phyloP scores from a whole-genome alignment of 192 early-diverging fungal species.

The Linderina pennispora region DNA sequence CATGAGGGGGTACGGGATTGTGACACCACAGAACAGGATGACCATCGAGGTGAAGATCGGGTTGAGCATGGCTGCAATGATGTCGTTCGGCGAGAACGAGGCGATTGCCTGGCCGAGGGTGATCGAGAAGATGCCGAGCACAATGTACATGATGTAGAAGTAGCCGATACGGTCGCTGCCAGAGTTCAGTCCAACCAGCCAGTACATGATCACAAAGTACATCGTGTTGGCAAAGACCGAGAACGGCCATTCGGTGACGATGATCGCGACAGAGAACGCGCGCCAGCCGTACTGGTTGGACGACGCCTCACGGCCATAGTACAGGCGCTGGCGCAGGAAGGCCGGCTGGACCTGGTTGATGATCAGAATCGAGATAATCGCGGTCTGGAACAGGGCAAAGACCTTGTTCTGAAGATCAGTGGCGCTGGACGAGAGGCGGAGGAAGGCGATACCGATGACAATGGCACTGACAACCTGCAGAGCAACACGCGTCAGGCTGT shows the following conservation, averaged over 20 bases:
- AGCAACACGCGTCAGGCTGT: slow-evolving; percentile 59
- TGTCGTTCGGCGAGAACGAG: slow-evolving; percentile 47
- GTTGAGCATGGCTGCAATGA: slow-evolving; percentile 49
- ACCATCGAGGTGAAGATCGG: slow-evolving; percentile 54
- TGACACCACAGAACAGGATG: slow-evolving; percentile 60
- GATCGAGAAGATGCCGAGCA: slow-evolving; percentile 56
- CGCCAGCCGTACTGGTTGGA: slow-evolving; percentile 56
- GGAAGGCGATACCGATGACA: slow-evolving; percentile 62
- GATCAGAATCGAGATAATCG: slow-evolving; percentile 53
- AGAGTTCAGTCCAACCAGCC: slow-evolving; percentile 50
- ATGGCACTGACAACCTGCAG: slow-evolving; percentile 49
- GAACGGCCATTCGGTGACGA: slow-evolving; percentile 59
- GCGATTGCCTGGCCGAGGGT: slow-evolving; percentile 61
- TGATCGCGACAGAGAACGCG: slow-evolving; percentile 49
- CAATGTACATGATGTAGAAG: slow-evolving; percentile 50
- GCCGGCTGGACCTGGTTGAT: slow-evolving; percentile 58
- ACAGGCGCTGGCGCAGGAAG: slow-evolving; percentile 54
- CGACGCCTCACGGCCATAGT: slow-evolving; percentile 54
- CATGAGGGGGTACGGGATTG: slow-evolving; percentile 49
- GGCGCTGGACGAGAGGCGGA: slow-evolving; percentile 46
- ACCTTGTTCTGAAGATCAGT: slow-evolving; percentile 54
- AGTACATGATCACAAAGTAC: slow-evolving; percentile 62
- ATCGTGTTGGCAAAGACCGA: slow-evolving; percentile 47
- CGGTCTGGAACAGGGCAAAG: slow-evolving; percentile 60
- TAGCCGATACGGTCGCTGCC: slow-evolving; percentile 39